Evolutionary conservation across 176 grass and related monocot species (phyloP).

Genomic region (Carex littledalei): DNA sequence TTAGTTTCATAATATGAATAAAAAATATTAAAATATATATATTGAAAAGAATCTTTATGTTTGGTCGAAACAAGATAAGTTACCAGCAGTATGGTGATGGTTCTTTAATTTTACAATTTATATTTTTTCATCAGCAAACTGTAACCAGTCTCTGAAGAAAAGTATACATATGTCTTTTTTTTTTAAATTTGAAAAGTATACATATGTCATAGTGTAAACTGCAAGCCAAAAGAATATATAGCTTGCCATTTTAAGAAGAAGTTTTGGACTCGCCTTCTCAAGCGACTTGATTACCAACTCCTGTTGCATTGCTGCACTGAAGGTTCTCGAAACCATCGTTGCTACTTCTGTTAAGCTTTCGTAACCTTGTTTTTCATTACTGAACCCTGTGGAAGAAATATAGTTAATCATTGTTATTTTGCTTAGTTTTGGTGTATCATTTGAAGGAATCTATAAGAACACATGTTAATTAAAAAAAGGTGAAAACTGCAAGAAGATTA

Average conservation of each 20-base stretch:
- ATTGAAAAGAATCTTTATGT: background rate
- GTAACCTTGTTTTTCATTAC: conserved; percentile 60
- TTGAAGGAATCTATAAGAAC: background rate
- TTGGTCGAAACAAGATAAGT: background rate
- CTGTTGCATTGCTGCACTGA: conserved; percentile 41
- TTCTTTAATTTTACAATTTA: background rate
- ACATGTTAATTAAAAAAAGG: background rate
- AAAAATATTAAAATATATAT: background rate
- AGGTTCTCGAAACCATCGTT: conserved; percentile 39
- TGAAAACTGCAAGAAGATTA: background rate
- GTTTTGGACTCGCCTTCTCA: conserved; percentile 44
- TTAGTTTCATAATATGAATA: background rate
- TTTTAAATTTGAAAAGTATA: background rate
- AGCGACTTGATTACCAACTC: conserved; percentile 53
- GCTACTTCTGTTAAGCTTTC: conserved; percentile 64
- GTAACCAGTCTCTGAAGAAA: background rate
- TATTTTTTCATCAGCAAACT: background rate
- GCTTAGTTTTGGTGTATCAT: background rate
- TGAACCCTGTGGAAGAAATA: conserved; percentile 39
- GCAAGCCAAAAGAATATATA: background rate
- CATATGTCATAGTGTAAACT: background rate
- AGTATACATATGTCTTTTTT: too few relatives aligned
- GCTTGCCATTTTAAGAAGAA: conserved; percentile 72
- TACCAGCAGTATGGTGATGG: background rate
- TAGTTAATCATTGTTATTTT: background rate